Percentiles rank a stretch among this genome's conserved stretches.
Conservation (phyloP, 139 green algal genomes). For the Chlamydomonas incerta region DNA sequence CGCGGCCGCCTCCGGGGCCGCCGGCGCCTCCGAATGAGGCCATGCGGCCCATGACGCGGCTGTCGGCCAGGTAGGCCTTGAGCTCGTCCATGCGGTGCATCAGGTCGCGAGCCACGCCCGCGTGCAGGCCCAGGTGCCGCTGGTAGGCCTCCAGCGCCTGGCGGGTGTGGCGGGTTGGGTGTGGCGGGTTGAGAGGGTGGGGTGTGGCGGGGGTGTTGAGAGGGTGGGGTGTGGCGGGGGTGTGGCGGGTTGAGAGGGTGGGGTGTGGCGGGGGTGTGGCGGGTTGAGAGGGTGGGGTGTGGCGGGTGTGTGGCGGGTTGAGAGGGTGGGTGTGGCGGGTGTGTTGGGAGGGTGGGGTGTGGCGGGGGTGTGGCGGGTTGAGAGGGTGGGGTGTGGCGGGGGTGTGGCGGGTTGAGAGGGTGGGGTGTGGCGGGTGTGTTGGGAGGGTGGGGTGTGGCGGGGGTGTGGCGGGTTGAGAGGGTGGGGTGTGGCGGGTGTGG, state of each 20-base stretch:
- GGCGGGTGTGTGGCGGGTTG: neutral
- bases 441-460: too few relatives aligned
- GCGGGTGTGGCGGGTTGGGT: neutral
- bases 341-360: too few relatives aligned
- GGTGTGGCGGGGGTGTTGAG: neutral
- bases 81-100: conserved; percentile 44
- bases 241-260: neutral
- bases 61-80: conserved; percentile 39
- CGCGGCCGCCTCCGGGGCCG: neutral
- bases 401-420: too few relatives aligned
- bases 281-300: neutral
- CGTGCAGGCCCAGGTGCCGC: conserved; percentile 7
- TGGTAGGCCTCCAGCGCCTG: conserved; percentile 41
- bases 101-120: conserved; percentile 27
- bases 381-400: too few relatives aligned
- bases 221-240: neutral
- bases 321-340: neutral
- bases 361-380: too few relatives aligned
- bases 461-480: too few relatives aligned
- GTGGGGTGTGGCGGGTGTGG: too few relatives aligned
- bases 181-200: neutral
- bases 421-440: too few relatives aligned
- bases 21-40: neutral
- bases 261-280: too few relatives aligned
- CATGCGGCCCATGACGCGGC: conserved; percentile 27